A percentile compares a stretch with the other conserved stretches of the same genome.
phyloP scores from a whole-genome alignment of 495 filamentous ascomycete genomes.

The Aspergillus mulundensis region DNA sequence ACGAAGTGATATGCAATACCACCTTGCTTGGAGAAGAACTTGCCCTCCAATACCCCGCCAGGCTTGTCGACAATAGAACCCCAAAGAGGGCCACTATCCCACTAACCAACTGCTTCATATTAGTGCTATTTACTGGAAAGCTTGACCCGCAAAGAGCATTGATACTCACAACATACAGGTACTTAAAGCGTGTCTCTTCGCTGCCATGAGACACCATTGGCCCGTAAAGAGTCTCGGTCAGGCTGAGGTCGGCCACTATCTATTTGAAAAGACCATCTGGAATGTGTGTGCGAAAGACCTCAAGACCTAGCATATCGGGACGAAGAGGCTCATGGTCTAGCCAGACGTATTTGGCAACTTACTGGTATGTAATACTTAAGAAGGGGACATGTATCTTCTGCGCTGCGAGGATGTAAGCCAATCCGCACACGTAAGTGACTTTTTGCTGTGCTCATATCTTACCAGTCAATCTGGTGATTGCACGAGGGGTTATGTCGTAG shows the following conservation, averaged over 20 bases:
- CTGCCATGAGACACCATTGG: background rate
- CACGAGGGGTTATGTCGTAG: too few species aligned
- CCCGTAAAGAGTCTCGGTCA: background rate
- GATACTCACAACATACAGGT: background rate
- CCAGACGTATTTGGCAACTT: background rate
- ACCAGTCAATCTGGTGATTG: too few species aligned
- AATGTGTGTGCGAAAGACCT: background rate
- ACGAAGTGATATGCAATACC: background rate
- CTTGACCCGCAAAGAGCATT: background rate
- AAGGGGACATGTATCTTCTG: background rate
- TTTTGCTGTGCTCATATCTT: too few species aligned
- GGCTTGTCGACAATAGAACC: background rate
- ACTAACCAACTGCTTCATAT: background rate
- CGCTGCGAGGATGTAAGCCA: background rate
- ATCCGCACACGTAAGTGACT: too few species aligned
- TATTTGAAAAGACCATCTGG: background rate
- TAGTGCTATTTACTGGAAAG: background rate
- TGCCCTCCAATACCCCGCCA: background rate
- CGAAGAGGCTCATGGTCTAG: background rate
- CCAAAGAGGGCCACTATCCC: background rate
- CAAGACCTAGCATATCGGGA: background rate
- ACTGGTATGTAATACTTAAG: background rate
- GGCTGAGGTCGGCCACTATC: background rate
- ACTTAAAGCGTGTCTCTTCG: background rate
- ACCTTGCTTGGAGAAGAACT: background rate